Percentiles rank a stretch among this genome's conserved stretches.
These are phyloP conservation scores for Neofusicoccum ribis DNA, from an alignment of 2,329 filamentous ascomycete genomes.

Conservation along the genomic window DNA sequence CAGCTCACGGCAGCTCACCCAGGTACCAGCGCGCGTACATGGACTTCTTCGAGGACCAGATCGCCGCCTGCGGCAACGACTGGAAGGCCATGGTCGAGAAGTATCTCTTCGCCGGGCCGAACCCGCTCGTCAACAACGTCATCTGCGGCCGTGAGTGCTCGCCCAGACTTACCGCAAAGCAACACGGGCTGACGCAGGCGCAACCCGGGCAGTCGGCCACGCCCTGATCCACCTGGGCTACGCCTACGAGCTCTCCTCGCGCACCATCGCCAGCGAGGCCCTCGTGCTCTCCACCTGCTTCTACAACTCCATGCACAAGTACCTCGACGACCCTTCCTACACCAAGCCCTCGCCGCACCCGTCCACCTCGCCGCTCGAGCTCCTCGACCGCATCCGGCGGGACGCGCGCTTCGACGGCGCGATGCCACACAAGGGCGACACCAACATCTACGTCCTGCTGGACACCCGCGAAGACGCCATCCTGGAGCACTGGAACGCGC, in stretches of 20 bases:
- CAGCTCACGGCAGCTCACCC: slow-evolving; percentile 3
- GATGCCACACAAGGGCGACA: slow-evolving; percentile 58
- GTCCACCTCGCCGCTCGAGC: slow-evolving; percentile 63
- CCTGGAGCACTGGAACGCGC: slow-evolving; percentile 88
- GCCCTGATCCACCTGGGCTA: slow-evolving; percentile 93
- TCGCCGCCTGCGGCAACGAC: slow-evolving; percentile 75
- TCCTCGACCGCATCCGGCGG: slow-evolving; percentile 65
- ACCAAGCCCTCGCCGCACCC: slow-evolving; percentile 62
- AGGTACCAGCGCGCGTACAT: slow-evolving; percentile 87
- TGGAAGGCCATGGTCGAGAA: slow-evolving; percentile 77
- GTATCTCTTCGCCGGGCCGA: slow-evolving; percentile 71
- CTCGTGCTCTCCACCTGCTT: slow-evolving; percentile 67
- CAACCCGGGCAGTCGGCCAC: slow-evolving; percentile 67
- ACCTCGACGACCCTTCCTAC: slow-evolving; percentile 71
- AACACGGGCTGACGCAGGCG: too few species aligned
- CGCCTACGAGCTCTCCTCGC: slow-evolving; percentile 82
- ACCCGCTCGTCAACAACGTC: slow-evolving; percentile 78
- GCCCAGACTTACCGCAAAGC: not conserved
- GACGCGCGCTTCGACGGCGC: slow-evolving; percentile 71
- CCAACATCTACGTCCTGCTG: slow-evolving; percentile 70
- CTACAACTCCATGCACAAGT: slow-evolving; percentile 59
- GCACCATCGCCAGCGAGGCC: slow-evolving; percentile 85
- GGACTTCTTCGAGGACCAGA: slow-evolving; percentile 92
- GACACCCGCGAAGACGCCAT: slow-evolving; percentile 67
- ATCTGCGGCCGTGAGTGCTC: slow-evolving; percentile 69